These are phyloP conservation scores for Barnettozyma siamensis DNA, from an alignment of 805 yeast species.

Conservation along the genomic window DNA sequence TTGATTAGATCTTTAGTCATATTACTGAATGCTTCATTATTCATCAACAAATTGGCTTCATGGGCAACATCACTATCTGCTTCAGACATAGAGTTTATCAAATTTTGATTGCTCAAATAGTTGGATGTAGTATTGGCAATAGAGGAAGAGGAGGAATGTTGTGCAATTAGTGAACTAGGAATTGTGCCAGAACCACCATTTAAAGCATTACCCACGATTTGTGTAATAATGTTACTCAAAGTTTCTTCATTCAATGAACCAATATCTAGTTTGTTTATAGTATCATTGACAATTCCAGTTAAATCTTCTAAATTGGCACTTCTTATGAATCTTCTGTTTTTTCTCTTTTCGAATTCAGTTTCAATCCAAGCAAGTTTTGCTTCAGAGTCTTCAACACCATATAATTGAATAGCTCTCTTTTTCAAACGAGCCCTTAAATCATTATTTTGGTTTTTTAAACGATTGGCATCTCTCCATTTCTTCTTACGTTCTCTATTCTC, in stretches of 20 bases:
- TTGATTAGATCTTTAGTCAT: conserved; percentile 9
- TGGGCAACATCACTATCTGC: neutral
- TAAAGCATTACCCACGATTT: conserved; percentile 19
- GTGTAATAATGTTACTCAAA: conserved; percentile 21
- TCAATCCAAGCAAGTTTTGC: conserved; percentile 68
- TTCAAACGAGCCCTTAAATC: conserved; percentile 76
- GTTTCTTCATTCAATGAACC: conserved; percentile 38
- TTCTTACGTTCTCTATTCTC: conserved; percentile 77
- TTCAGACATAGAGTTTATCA: conserved; percentile 1
- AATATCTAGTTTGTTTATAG: conserved; percentile 36
- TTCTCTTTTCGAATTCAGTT: conserved; percentile 61
- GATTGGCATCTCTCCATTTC: conserved; percentile 78
- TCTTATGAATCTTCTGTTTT: conserved; percentile 50
- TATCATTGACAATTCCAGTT: conserved; percentile 22
- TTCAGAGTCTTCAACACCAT: conserved; percentile 53
- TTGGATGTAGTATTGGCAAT: neutral
- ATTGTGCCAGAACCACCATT: neutral
- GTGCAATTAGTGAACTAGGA: neutral
- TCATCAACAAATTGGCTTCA: conserved; percentile 5
- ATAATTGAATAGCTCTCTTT: conserved; percentile 62
- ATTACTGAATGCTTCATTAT: conserved; percentile 4
- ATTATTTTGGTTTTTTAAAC: conserved; percentile 78
- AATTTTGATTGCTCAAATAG: conserved; percentile 1
- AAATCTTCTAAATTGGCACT: conserved; percentile 28
- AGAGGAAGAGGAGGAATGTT: neutral